A percentile compares a stretch with the other conserved stretches of the same genome.
These are phyloP conservation scores for Pseudopithomyces chartarum DNA, from an alignment of 2,329 filamentous ascomycete species.

Conservation along the genomic window DNA sequence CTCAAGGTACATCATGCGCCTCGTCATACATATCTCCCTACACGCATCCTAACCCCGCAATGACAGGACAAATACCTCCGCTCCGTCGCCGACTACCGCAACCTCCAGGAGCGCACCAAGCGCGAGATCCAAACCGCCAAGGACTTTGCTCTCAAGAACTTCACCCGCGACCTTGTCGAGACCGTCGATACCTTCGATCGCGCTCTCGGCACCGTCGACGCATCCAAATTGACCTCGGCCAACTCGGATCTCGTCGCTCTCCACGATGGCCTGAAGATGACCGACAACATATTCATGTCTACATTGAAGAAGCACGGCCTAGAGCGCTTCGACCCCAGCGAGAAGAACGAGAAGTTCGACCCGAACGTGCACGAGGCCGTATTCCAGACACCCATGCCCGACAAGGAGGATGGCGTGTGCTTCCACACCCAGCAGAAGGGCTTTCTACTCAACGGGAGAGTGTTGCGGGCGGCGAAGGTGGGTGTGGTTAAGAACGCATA, in stretches of 20 bases:
- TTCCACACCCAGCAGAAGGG: slow-evolving; percentile 96
- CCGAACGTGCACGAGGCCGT: slow-evolving; percentile 96
- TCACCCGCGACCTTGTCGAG: slow-evolving; percentile 93
- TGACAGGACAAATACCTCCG: slow-evolving; percentile 90
- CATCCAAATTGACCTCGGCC: slow-evolving; percentile 69
- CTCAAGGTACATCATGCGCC: slow-evolving; percentile 71
- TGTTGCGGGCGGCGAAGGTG: slow-evolving; percentile 91
- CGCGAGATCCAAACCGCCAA: slow-evolving; percentile 86
- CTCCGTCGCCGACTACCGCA: slow-evolving; percentile 94
- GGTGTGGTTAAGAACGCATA: slow-evolving; percentile 86
- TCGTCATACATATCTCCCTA: neutral
- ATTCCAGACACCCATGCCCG: slow-evolving; percentile 86
- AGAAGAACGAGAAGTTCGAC: slow-evolving; percentile 83
- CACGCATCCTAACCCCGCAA: neutral
- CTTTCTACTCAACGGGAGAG: slow-evolving; percentile 88
- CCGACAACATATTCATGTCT: slow-evolving; percentile 81
- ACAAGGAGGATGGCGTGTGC: slow-evolving; percentile 87
- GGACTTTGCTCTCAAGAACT: slow-evolving; percentile 92
- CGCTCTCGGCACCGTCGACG: slow-evolving; percentile 78
- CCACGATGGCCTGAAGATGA: slow-evolving; percentile 93
- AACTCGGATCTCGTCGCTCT: slow-evolving; percentile 79
- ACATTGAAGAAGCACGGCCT: slow-evolving; percentile 94
- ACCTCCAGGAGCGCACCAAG: slow-evolving; percentile 91
- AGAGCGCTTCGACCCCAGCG: slow-evolving; percentile 79
- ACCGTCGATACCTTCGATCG: slow-evolving; percentile 97